A percentile compares a stretch with the other conserved stretches of the same genome.
These are phyloP conservation scores for Solanum sejunctum DNA, from an alignment of 257 asterid species.

Conservation along the genomic window DNA sequence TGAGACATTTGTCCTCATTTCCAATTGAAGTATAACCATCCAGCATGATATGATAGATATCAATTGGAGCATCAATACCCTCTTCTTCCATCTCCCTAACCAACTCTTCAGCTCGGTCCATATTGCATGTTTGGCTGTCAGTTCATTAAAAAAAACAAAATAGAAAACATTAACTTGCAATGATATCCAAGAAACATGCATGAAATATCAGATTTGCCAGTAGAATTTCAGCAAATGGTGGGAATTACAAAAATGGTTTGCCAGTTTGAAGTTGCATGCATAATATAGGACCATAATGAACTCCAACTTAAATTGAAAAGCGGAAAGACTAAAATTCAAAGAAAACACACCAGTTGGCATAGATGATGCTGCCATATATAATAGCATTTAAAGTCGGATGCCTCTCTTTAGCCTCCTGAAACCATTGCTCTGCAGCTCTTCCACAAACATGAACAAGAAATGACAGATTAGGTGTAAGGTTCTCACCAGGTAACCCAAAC, in stretches of 20 bases:
- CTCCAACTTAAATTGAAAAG: neutral
- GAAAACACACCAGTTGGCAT: constrained; percentile 68
- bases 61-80: constrained; percentile 89
- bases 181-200: neutral
- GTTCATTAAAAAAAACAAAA: neutral
- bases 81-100: constrained; percentile 95
- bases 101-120: constrained; percentile 82
- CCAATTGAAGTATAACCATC: constrained; percentile 82
- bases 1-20: constrained; percentile 68
- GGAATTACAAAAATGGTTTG: neutral
- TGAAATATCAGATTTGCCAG: neutral
- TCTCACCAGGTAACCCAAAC: neutral
- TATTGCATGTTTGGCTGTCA: constrained; percentile 60
- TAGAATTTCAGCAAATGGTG: neutral
- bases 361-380: constrained; percentile 85
- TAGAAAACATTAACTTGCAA: constrained; percentile 4
- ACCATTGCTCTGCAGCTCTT: constrained; percentile 96
- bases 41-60: constrained; percentile 95
- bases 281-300: neutral
- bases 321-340: neutral
- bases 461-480: neutral
- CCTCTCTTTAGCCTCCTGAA: constrained; percentile 78
- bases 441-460: constrained; percentile 24
- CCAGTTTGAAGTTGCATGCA: neutral
- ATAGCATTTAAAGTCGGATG: constrained; percentile 52